Percentiles rank a stretch among this genome's conserved stretches.
Evolutionary conservation across 495 filamentous ascomycete genomes (phyloP).

Genomic region (Friedmanniomyces endolithicus): DNA sequence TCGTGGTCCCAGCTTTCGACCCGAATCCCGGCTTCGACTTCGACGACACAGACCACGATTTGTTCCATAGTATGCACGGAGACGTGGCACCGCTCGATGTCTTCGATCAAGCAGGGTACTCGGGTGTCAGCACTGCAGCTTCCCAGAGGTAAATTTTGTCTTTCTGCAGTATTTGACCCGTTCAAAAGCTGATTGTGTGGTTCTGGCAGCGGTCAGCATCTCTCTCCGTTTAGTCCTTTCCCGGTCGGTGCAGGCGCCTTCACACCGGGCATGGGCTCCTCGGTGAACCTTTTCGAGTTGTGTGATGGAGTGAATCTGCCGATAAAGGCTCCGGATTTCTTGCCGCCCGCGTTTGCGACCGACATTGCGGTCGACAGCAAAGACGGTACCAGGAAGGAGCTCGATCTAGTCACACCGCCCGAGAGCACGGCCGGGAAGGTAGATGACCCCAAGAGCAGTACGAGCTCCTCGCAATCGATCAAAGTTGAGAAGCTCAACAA

Average conservation of each 20-base stretch:
- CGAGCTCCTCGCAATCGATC: not conserved
- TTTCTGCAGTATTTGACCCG: not conserved
- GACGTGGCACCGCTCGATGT: not conserved
- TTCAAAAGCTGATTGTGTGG: not conserved
- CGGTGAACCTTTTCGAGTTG: not conserved
- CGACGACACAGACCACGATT: not conserved
- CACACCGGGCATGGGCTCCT: not conserved
- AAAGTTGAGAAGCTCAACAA: slow-evolving; percentile 2
- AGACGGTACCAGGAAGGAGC: not conserved
- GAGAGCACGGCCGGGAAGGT: not conserved
- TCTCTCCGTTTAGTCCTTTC: not conserved
- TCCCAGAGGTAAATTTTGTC: not conserved
- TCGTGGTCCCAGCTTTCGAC: slow-evolving; percentile 6
- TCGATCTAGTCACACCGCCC: slow-evolving; percentile 18
- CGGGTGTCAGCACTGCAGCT: not conserved
- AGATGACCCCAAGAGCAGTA: not conserved
- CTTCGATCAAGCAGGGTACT: not conserved
- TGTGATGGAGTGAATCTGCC: not conserved
- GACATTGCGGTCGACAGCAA: slow-evolving; percentile 4
- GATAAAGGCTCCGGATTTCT: not conserved
- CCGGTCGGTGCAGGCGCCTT: not conserved
- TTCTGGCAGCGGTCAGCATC: not conserved
- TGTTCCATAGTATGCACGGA: not conserved
- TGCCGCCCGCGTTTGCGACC: slow-evolving; percentile 1
- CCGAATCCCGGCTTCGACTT: slow-evolving; percentile 8